Evolutionary conservation across 805 yeast species (phyloP), one percentile per base, ranked within the genome.

Genomic region (Myxozyma melibiosi): DNA sequence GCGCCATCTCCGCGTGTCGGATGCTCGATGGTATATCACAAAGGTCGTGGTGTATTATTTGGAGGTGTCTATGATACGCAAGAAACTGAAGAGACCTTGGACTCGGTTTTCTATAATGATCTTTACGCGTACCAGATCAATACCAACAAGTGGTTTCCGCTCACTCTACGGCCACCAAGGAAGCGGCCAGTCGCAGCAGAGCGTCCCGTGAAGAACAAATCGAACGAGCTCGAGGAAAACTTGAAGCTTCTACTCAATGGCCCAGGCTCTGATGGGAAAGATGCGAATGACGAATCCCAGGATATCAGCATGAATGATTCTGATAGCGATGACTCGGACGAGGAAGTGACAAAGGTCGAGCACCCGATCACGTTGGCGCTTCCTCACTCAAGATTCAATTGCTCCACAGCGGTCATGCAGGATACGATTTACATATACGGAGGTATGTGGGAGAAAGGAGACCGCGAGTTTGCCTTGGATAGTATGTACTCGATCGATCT

Each of bases 11-110:
- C 97, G 13, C 80, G 98, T 66, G 97, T 89, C n/a, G 98, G 99
- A 0, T 87, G 96, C 68, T 85, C 95, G 3, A 82, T 92, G 85
- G 90, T 84, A 8, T 79, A 79, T 63, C 98, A 92, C 72, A 87
- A 88, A 66, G 95, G 95, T 57, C 83, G 97, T 75, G 97, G 97
- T 56, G 80, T 92, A 8, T 67, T 91, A 68, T 94, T 92, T 74
- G 98, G 98, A 37, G 98, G 98, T 66, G 99, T 94, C 13, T 91
- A 82, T 67, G 98, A 92, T 71, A 88, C 81, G 60, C 96, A 91
- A 65, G 99, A 92, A 72, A 92, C 96, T 13, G 98, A 92, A 71
- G 98, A 94, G 72, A 82, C 87, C 52, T 74, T 92, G 59, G 92
- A 87, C 44, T 89, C 96, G 1, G 83, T 81, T 46, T 92, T 91